These are phyloP conservation scores for Coemansia biformis DNA, from an alignment of 192 early-diverging fungal genomes.

Conservation along the genomic window DNA sequence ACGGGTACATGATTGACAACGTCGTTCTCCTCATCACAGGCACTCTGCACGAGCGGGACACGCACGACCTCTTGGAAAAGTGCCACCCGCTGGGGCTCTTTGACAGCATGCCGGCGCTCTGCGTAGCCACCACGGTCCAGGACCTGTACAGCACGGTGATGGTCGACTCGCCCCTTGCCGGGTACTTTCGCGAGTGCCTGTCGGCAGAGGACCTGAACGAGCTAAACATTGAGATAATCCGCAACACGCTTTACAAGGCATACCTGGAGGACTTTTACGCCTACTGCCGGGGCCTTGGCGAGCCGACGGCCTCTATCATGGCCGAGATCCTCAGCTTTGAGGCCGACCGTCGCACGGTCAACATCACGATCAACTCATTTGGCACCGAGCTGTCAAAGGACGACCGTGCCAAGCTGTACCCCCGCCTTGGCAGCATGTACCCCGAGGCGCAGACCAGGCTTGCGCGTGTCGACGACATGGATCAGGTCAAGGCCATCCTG, in stretches of 20 bases:
- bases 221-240: constrained; percentile 99
- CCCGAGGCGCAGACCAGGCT: constrained; percentile 85
- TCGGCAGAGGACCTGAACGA: constrained; percentile 97
- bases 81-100: constrained; percentile 98
- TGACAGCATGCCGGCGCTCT: constrained; percentile 96
- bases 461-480: constrained; percentile 83
- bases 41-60: constrained; percentile 96
- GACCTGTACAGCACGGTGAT: constrained; percentile 95
- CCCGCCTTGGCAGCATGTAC: constrained; percentile 82
- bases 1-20: constrained; percentile 99
- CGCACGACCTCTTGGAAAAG: constrained; percentile 90
- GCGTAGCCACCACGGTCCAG: constrained; percentile 91
- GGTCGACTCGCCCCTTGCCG: constrained; percentile 95
- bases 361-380: constrained; percentile 99
- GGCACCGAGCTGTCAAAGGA: constrained; percentile 96
- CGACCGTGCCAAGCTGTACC: constrained; percentile 92
- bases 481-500: constrained; percentile 83
- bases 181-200: constrained; percentile 96
- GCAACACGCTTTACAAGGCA: constrained; percentile 98
- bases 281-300: constrained; percentile 78
- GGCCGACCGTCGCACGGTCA: constrained; percentile 95
- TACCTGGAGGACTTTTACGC: constrained; percentile 97
- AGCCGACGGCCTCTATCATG: constrained; percentile 89
- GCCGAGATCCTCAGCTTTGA: constrained; percentile 92
- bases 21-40: constrained; percentile 96